Conservation (phyloP, 2,329 filamentous ascomycete species). For the Fusarium pseudoanthophilum region DNA sequence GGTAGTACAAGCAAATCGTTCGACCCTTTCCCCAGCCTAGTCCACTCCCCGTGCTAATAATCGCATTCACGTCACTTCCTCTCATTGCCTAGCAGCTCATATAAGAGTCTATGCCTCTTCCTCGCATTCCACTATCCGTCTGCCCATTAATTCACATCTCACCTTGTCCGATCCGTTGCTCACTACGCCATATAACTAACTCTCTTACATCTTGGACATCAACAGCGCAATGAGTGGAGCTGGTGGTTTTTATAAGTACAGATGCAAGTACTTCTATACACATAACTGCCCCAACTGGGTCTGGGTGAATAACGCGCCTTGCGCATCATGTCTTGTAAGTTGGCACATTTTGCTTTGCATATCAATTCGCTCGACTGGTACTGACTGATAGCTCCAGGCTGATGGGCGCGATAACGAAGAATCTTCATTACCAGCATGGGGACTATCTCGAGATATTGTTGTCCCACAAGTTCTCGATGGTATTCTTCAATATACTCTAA, state of each 20-base stretch:
- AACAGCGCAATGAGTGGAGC: constrained; percentile 47
- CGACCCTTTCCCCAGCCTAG: constrained; percentile 42
- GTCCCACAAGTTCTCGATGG: constrained; percentile 59
- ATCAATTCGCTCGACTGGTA: background rate
- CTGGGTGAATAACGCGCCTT: constrained; percentile 62
- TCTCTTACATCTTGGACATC: constrained; percentile 17
- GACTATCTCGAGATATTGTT: constrained; percentile 54
- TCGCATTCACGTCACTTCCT: constrained; percentile 43
- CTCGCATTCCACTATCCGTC: constrained; percentile 26
- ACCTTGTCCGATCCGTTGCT: constrained; percentile 13
- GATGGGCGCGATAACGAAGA: constrained; percentile 60
- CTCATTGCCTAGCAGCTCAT: constrained; percentile 34
- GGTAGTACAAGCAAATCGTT: constrained; percentile 46
- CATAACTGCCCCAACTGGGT: constrained; percentile 66
- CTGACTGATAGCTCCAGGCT: constrained; percentile 52
- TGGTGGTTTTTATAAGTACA: constrained; percentile 63
- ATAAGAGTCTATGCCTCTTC: constrained; percentile 37
- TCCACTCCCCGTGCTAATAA: constrained; percentile 37
- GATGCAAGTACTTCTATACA: constrained; percentile 65
- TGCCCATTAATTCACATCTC: constrained; percentile 24
- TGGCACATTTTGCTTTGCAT: background rate
- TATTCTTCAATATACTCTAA: constrained; percentile 58
- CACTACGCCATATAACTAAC: constrained; percentile 1
- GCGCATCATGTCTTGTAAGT: constrained; percentile 62
- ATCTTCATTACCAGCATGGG: constrained; percentile 42